Conservation (phyloP, 139 green algal genomes). For the Tetradesmus lagerheimii region DNA sequence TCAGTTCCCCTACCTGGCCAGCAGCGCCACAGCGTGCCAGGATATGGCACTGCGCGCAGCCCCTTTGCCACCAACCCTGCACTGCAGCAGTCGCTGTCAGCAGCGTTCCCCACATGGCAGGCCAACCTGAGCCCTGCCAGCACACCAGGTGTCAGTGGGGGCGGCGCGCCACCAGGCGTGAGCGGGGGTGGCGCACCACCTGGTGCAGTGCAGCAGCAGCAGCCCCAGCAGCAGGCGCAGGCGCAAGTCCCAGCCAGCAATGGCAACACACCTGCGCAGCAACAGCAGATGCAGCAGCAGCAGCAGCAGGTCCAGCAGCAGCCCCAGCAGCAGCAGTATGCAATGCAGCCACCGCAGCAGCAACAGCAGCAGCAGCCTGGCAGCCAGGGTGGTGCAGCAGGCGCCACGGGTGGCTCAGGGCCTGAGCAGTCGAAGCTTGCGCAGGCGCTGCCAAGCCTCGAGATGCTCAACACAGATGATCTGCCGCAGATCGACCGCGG, state of each 20-base stretch:
- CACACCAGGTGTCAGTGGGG: neutral
- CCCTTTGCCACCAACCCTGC: conserved; percentile 36
- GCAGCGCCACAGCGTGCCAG: conserved; percentile 43
- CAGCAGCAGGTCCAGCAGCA: neutral
- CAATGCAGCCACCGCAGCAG: neutral
- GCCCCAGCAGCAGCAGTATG: neutral
- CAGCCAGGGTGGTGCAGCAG: neutral
- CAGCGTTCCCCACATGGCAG: conserved; percentile 29
- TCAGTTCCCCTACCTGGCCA: neutral
- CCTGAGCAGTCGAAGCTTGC: conserved; percentile 32
- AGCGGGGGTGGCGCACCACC: neutral
- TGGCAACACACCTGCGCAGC: neutral
- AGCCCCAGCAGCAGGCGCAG: conserved; percentile 18
- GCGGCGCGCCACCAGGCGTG: neutral
- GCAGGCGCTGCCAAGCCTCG: conserved; percentile 27
- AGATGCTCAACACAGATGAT: conserved; percentile 63
- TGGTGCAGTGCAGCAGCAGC: neutral
- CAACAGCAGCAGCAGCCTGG: conserved; percentile 19
- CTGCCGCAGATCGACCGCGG: conserved; percentile 40
- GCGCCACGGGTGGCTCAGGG: neutral
- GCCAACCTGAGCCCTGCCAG: neutral
- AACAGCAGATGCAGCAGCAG: neutral
- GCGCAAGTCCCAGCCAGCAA: neutral
- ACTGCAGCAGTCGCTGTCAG: conserved; percentile 36
- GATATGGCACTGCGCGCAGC: conserved; percentile 25